Conservation (phyloP, 1,139 yeast genomes). For the Kodamaea arcana region DNA sequence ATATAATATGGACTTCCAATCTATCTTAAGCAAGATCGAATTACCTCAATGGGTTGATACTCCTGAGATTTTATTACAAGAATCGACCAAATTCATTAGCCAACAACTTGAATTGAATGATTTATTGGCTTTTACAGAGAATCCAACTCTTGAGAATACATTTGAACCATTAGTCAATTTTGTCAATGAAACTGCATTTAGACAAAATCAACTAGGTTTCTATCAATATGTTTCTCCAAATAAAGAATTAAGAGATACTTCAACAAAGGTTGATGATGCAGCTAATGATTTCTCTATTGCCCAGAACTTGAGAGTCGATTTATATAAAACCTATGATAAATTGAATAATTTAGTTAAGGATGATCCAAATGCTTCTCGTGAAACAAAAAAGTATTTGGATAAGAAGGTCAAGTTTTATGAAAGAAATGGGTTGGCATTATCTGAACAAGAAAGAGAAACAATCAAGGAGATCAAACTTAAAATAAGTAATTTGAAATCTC, state of each 20-base stretch:
- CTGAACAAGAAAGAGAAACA: constrained; percentile 50
- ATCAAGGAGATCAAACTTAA: constrained; percentile 57
- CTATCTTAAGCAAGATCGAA: not conserved
- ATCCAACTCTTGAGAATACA: constrained; percentile 55
- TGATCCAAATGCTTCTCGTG: constrained; percentile 38
- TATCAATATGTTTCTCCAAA: constrained; percentile 64
- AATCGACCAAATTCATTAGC: constrained; percentile 44
- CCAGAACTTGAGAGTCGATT: constrained; percentile 62
- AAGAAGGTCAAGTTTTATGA: constrained; percentile 54
- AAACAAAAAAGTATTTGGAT: constrained; percentile 53
- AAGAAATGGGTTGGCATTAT: constrained; percentile 65
- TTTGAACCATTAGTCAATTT: constrained; percentile 48
- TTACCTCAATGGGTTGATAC: constrained; percentile 58
- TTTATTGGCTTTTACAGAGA: constrained; percentile 42
- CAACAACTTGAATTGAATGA: constrained; percentile 49
- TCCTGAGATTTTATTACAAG: constrained; percentile 43
- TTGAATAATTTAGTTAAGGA: constrained; percentile 36
- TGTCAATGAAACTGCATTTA: constrained; percentile 44
- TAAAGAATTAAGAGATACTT: constrained; percentile 64
- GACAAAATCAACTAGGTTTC: constrained; percentile 54
- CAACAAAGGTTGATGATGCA: constrained; percentile 57
- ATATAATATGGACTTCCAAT: not conserved
- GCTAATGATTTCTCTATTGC: constrained; percentile 59
- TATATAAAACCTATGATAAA: constrained; percentile 53
- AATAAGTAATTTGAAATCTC: constrained; percentile 52